Base-by-base conservation (phyloP, 257 asterid species). In the Plantago elongata region DNA sequence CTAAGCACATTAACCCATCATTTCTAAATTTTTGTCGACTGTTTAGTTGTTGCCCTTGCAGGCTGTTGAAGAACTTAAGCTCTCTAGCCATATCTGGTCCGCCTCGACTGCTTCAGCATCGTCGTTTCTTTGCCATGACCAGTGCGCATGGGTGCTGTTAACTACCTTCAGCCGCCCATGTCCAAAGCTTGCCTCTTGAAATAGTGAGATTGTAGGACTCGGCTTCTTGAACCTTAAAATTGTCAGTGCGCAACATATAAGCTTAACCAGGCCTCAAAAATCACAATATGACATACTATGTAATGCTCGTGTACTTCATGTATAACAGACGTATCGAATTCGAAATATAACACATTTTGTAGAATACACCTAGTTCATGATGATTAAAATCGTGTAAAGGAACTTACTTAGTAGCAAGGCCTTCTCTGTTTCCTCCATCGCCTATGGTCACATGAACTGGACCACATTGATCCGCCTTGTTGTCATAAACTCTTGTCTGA, bases 351-450 rank as follows among this genome's bases (percentile, higher is more conserved):
- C n/a, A n/a, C n/a, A 22, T 22, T 22, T 22, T 22, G 27, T 22
- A 22, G 27, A 22, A 22, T 22, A 22, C 27, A 2, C 27, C 1
- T 22, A 2, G 27, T 22, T 22, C 27, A 22, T 1, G 27, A 22
- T 22, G 1, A 11, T 16, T 17, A 13, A 16, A 14, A 3, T 15
- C 9, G n/a, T 12, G 15, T 7, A 1, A 3, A 12, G 48, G 37
- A 51, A 80, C 85, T 83, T 77, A 90, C 95, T 4, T 48, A 58
- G 74, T 54, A 51, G 97, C 97, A 56, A 90, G 95, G 13, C 97
- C 96, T 80, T 90, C 97, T 68, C 97, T 74, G 59, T 90, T 90
- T 57, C 97, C 97, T 64, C 97, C 96, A 67, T 85, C 97, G 3
- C 97, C 97, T 63, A 85, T 69, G 14, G 96, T 90, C 27, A 90